Evolutionary conservation across 2,329 filamentous ascomycete genomes (phyloP), one percentile per base, ranked within the genome.

Genomic region (Aspergillus tubingensis): DNA sequence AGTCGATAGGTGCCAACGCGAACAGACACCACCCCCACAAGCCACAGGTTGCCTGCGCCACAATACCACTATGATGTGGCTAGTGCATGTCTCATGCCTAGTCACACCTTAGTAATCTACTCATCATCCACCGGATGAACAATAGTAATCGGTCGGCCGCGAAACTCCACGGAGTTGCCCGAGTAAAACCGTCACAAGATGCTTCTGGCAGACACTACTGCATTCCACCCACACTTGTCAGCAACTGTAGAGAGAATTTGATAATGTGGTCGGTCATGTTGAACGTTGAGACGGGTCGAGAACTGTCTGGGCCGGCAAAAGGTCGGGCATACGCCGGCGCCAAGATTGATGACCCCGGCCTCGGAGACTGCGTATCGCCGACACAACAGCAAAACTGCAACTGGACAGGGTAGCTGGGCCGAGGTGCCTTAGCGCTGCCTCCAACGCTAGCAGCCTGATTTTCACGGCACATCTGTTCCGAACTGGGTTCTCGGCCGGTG

Each of bases 151-250:
- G 27, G 23, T n/a, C 32, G 21, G 15, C 25, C 39, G n/a, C n/a
- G 23, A 30, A 21, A 25, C 15, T 21, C 21, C 19, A 47, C 53
- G 53, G 41, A 47, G 25, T 36, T 55, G 41, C 41, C 41, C 41
- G 53, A 25, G 32, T 36, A 5, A 13, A 30, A 36, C 27, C 17
- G 36, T 43, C 58, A 48, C 47, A 25, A 36, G 44, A 21, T 15
- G 3, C n/a, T 49, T 61, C 59, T 54, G 54, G 60, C 47, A 59
- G 17, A 41, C 32, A 47, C 60, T 50, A 60, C 19, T 44, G 49
- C 54, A 56, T 64, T 62, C 60, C 48, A 55, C 11, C 53, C 5
- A 44, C n/a, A 15, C 21, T 11, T 8, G 23, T 44, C 41, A 44
- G 53, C 47, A 44, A 44, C 7, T 55, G 11, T 13, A 36, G 11